Base-by-base conservation (phyloP, 169 alveolate genomes). In the Plasmodium adleri region DNA sequence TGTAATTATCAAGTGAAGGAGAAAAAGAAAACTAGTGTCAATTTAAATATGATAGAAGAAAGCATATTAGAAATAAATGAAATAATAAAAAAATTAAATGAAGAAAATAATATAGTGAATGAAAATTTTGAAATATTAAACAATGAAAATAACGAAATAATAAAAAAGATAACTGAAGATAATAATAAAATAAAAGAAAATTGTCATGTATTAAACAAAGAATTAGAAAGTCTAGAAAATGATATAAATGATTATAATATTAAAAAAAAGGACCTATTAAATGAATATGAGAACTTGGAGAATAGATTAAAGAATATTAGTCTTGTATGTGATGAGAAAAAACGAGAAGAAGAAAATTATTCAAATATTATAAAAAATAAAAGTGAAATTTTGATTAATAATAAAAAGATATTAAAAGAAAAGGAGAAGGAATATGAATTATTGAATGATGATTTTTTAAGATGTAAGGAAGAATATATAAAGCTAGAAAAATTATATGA, bases 1-100 rank as follows among this genome's bases (percentile, higher is more conserved):
- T 80, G 90, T 67, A 80, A 80, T 71, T 54, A 39, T 59, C 78
- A 80, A 80, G 43, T 80, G 90, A 80, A 54, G 28, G 90, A 80
- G 58, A 80, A 80, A 60, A 80, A 80, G 20, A 64, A 80, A 54
- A 80, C 73, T 28, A 54, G 83, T 10, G 66, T 50, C 12, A 72
- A 80, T 24, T 80, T 80, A 67, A 80, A 49, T 47, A 62, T 68
- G 56, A 52, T 74, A 32, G 76, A 75, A 58, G 70, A 66, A 22
- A 56, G 58, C 26, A 39, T 78, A 60, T 28, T 15, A 3, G 66
- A 68, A 2, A 4, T 54, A 60, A 72, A 49, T 20, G 70, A 28
- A 13, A 67, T 67, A 50, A 67, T 78, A 3, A 32, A 56, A 6
- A 68, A n/a, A 50, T 56, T 85, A 52, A 49, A 49, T 47, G 24